Conservation (phyloP, 2,329 filamentous ascomycete species). For the Paramyrothecium roridum region DNA sequence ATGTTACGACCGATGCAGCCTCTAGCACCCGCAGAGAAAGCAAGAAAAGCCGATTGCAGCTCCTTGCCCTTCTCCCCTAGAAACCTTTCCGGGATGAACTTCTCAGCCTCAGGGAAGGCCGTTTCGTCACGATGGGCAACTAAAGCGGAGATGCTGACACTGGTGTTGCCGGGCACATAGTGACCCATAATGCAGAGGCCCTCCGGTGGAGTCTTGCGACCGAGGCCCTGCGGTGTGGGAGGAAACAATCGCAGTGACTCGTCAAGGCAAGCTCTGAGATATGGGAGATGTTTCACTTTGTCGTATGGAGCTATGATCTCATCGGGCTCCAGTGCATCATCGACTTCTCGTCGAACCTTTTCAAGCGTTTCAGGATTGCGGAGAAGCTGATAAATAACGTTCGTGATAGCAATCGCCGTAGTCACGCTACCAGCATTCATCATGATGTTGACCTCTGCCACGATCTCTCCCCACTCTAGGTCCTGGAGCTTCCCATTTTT, state of each 20-base stretch:
- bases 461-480: slow-evolving; percentile 46
- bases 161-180: slow-evolving; percentile 31
- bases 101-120: slow-evolving; percentile 35
- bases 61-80: slow-evolving; percentile 28
- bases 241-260: slow-evolving; percentile 36
- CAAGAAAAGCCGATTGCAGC: slow-evolving; percentile 33
- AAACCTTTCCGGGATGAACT: slow-evolving; percentile 38
- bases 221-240: slow-evolving; percentile 22
- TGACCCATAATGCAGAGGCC: slow-evolving; percentile 24
- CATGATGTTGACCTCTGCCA: slow-evolving; percentile 46
- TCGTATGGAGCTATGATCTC: slow-evolving; percentile 45
- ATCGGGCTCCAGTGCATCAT: slow-evolving; percentile 35
- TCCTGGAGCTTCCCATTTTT: too few species aligned
- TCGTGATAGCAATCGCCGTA: too few species aligned
- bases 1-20: slow-evolving; percentile 39
- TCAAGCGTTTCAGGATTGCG: slow-evolving; percentile 36
- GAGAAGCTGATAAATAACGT: slow-evolving; percentile 50
- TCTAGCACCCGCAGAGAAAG: slow-evolving; percentile 38
- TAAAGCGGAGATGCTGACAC: slow-evolving; percentile 33
- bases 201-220: slow-evolving; percentile 21
- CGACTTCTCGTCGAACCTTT: slow-evolving; percentile 42
- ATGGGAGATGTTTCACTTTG: slow-evolving; percentile 47
- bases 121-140: slow-evolving; percentile 34
- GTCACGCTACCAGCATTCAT: too few species aligned
- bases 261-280: slow-evolving; percentile 49